Conservation (phyloP, 306 rosid genomes). For the Lablab purpureus region DNA sequence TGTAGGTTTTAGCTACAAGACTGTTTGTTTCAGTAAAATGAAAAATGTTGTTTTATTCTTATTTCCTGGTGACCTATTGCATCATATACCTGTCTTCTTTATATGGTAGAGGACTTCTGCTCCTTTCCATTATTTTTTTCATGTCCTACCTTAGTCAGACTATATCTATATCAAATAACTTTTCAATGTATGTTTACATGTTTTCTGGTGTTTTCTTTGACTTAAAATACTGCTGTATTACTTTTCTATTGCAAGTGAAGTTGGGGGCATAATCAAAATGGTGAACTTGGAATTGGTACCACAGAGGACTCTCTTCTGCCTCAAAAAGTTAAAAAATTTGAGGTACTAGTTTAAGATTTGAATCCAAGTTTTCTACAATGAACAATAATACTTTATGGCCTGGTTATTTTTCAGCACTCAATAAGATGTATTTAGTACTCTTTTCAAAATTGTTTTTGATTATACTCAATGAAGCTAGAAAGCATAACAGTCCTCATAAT, state of each 20-base stretch:
- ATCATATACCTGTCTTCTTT: constrained; percentile 1
- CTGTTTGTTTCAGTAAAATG: neutral
- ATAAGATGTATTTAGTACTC: neutral
- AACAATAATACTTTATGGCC: neutral
- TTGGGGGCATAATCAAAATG: constrained; percentile 98
- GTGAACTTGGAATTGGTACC: constrained; percentile 96
- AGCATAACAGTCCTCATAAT: neutral
- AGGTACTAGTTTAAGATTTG: constrained; percentile 61
- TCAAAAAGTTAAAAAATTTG: constrained; percentile 75
- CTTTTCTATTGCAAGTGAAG: constrained; percentile 55
- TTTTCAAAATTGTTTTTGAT: neutral
- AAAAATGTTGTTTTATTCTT: neutral
- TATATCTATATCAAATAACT: neutral
- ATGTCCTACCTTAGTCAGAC: neutral
- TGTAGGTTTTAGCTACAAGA: neutral
- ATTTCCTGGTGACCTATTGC: constrained; percentile 16
- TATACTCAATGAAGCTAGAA: neutral
- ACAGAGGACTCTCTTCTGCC: constrained; percentile 87
- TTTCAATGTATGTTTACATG: neutral
- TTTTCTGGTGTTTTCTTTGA: neutral
- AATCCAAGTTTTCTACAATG: constrained; percentile 22
- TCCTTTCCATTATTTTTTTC: neutral
- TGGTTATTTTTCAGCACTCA: neutral
- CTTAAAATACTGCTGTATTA: constrained; percentile 2
- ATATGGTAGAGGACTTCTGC: neutral